A percentile compares a stretch with the other conserved stretches of the same genome.
These are phyloP conservation scores for Gossypioides kirkii DNA, from an alignment of 345 rosid genomes.

Conservation along the genomic window DNA sequence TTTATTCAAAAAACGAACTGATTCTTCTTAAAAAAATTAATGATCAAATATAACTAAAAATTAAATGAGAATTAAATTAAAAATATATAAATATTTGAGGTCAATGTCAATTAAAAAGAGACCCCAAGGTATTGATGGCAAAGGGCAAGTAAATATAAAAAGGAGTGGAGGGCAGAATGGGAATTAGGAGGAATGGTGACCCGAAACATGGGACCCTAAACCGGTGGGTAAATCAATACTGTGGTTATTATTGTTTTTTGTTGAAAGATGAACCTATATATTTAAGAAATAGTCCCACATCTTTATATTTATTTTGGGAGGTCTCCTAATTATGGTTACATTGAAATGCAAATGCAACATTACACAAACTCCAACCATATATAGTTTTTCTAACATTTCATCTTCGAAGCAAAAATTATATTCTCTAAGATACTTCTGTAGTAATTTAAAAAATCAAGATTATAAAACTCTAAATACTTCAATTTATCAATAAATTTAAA, in stretches of 20 bases:
- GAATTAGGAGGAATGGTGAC: conserved; percentile 6
- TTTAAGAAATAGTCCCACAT: background rate
- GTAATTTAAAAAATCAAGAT: too few species aligned
- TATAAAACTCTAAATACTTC: too few species aligned
- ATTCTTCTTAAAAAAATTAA: too few species aligned
- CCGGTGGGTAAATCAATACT: conserved; percentile 6
- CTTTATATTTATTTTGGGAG: background rate
- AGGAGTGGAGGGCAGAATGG: conserved; percentile 11
- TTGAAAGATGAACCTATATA: background rate
- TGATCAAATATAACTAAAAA: too few species aligned
- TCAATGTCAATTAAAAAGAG: background rate
- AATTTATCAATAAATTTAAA: too few species aligned
- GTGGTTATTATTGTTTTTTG: background rate
- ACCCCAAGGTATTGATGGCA: conserved; percentile 16
- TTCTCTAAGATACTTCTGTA: too few species aligned
- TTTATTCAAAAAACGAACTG: too few species aligned
- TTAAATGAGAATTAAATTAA: background rate
- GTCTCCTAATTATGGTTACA: background rate
- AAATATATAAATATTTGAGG: too few species aligned
- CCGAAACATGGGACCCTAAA: conserved; percentile 6
- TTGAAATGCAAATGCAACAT: background rate
- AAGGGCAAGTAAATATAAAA: conserved; percentile 6
- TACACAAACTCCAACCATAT: too few species aligned
- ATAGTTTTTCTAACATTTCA: too few species aligned
- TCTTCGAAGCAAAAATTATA: too few species aligned